phyloP scores from a whole-genome alignment of 2,329 filamentous ascomycete genomes.

The Alternaria novae-zelandiae region DNA sequence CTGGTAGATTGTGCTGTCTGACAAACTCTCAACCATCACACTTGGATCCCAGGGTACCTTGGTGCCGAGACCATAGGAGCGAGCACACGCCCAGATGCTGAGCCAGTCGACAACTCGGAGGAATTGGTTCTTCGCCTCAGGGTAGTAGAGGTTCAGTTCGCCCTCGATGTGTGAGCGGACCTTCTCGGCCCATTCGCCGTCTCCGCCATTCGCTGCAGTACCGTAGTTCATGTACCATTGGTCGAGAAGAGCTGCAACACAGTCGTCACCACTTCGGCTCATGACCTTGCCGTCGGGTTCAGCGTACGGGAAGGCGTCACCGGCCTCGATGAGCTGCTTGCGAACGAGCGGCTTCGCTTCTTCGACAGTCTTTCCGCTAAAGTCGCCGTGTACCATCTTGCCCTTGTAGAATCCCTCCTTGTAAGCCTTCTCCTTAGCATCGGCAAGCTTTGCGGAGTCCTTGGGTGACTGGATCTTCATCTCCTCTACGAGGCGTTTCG shows the following conservation, averaged over 20 bases:
- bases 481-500: conserved; percentile 83
- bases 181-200: conserved; percentile 76
- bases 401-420: conserved; percentile 98
- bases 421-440: conserved; percentile 96
- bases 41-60: conserved; percentile 92
- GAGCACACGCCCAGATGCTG: conserved; percentile 83
- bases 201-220: conserved; percentile 66
- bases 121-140: conserved; percentile 65
- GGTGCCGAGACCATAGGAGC: conserved; percentile 90
- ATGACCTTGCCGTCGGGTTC: conserved; percentile 90
- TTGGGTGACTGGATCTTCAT: conserved; percentile 98
- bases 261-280: conserved; percentile 88
- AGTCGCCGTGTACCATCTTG: conserved; percentile 84
- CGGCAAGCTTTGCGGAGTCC: conserved; percentile 85
- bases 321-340: conserved; percentile 75
- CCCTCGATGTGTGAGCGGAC: conserved; percentile 58
- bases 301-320: conserved; percentile 86
- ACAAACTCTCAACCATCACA: conserved; percentile 91
- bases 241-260: conserved; percentile 89
- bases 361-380: conserved; percentile 85
- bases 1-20: conserved; percentile 93
- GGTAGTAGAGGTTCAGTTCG: conserved; percentile 79
- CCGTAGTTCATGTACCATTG: conserved; percentile 99
- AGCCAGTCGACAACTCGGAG: conserved; percentile 89
- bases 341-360: conserved; percentile 85